phyloP scores from a whole-genome alignment of 495 filamentous ascomycete genomes.

The Entonaema liquescens region DNA sequence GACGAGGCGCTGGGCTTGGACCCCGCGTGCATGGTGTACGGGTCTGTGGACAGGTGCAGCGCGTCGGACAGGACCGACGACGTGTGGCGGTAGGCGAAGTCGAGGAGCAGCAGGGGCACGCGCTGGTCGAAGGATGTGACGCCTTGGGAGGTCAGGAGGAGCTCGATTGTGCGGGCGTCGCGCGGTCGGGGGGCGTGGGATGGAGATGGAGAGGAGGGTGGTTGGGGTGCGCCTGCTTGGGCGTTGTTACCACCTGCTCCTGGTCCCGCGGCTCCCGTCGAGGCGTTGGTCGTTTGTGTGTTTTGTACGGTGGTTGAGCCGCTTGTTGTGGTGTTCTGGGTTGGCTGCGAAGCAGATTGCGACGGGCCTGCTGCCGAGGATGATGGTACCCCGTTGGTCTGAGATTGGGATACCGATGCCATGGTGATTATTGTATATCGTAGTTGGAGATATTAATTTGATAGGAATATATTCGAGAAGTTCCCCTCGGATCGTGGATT shows the following conservation, averaged over 20 bases:
- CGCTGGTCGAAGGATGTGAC: constrained; percentile 92
- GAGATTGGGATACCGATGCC: constrained; percentile 44
- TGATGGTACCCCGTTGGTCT: constrained; percentile 53
- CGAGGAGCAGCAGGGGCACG: constrained; percentile 91
- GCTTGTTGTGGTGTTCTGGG: constrained; percentile 45
- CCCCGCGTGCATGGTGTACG: constrained; percentile 64
- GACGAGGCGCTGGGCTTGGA: constrained; percentile 54
- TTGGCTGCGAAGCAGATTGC: constrained; percentile 43
- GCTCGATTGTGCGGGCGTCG: constrained; percentile 89
- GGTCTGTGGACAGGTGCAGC: constrained; percentile 68
- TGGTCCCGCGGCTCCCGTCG: constrained; percentile 12
- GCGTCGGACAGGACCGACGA: constrained; percentile 72
- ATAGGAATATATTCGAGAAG: not conserved
- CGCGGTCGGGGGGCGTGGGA: constrained; percentile 74
- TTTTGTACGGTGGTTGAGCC: constrained; percentile 40
- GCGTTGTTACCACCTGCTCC: constrained; percentile 32
- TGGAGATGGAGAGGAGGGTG: constrained; percentile 42
- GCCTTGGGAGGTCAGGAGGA: constrained; percentile 86
- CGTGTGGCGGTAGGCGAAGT: constrained; percentile 91
- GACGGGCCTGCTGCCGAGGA: constrained; percentile 45
- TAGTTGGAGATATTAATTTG: not conserved
- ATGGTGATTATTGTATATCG: constrained; percentile 29
- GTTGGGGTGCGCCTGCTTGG: constrained; percentile 29
- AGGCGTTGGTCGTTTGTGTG: constrained; percentile 52
- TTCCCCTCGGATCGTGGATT: not conserved